A percentile compares a stretch with the other conserved stretches of the same genome.
phyloP scores from a whole-genome alignment of 495 filamentous ascomycete genomes.

The Pseudoneurospora amorphoporcata region DNA sequence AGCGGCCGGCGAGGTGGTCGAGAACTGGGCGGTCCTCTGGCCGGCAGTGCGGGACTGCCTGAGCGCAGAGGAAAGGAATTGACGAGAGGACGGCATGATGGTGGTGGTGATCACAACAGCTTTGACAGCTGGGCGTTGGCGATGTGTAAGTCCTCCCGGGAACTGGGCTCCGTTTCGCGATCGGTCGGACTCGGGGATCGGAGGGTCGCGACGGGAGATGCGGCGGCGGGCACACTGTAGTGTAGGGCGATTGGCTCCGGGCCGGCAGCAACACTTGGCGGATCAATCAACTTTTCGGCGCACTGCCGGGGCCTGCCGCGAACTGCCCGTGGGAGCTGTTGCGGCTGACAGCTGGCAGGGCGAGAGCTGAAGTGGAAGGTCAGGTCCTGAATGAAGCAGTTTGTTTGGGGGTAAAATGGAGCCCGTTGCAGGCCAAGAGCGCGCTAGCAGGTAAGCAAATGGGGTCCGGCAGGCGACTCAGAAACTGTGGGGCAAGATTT shows the following conservation, averaged over 20 bases:
- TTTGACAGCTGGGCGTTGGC: neutral
- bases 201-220: neutral
- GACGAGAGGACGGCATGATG: conserved; percentile 5
- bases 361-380: neutral
- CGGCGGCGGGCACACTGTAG: neutral
- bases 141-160: neutral
- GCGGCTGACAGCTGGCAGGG: neutral
- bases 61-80: conserved; percentile 7
- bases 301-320: neutral
- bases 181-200: neutral
- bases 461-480: neutral
- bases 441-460: neutral
- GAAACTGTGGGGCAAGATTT: conserved; percentile 8
- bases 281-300: conserved; percentile 1
- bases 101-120: neutral
- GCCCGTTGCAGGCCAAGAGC: neutral
- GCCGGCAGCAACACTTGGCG: conserved; percentile 1
- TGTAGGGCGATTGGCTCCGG: neutral
- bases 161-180: neutral
- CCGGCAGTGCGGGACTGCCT: conserved; percentile 2
- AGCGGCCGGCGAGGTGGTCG: conserved; percentile 4
- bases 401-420: neutral
- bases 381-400: neutral
- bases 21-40: conserved; percentile 3
- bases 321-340: neutral